These are phyloP conservation scores for Orbilia ellipsospora DNA, from an alignment of 2,329 filamentous ascomycete species.

Conservation along the genomic window DNA sequence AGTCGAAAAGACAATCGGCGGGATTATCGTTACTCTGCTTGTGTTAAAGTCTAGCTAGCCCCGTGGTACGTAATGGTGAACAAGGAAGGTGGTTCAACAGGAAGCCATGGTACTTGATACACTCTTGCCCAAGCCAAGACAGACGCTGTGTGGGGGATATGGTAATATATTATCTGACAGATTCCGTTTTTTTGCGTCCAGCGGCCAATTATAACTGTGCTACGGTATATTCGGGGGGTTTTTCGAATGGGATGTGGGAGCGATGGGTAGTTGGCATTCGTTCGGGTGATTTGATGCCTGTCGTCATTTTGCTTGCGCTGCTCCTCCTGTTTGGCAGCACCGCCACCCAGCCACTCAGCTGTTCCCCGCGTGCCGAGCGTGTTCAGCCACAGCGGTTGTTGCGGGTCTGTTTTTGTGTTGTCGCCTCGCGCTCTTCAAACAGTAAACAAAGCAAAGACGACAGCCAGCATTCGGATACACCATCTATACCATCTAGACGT, in stretches of 20 bases:
- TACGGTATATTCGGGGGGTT: too few species aligned
- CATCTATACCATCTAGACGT: neutral
- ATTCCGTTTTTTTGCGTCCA: too few species aligned
- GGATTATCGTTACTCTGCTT: constrained; percentile 19
- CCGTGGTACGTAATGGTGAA: constrained; percentile 39
- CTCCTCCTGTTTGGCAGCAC: neutral
- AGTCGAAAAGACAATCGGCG: neutral
- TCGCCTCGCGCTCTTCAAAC: constrained; percentile 11
- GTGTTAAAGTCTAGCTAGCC: constrained; percentile 11
- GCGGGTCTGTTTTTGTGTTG: constrained; percentile 18
- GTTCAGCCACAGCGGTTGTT: neutral
- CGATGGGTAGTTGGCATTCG: neutral
- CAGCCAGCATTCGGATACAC: neutral
- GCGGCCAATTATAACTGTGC: too few species aligned
- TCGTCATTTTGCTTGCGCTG: constrained; percentile 13
- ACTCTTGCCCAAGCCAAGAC: neutral
- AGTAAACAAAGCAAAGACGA: constrained; percentile 11
- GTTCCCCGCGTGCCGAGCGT: neutral
- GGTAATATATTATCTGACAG: too few species aligned
- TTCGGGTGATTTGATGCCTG: neutral
- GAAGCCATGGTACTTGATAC: constrained; percentile 14
- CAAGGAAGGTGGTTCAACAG: constrained; percentile 36
- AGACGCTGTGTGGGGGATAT: neutral
- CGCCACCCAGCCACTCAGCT: neutral
- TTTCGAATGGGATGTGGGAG: too few species aligned